These are phyloP conservation scores for Naegleria fowleri DNA, from an alignment of 208 protist genomes.

Conservation along the genomic window DNA sequence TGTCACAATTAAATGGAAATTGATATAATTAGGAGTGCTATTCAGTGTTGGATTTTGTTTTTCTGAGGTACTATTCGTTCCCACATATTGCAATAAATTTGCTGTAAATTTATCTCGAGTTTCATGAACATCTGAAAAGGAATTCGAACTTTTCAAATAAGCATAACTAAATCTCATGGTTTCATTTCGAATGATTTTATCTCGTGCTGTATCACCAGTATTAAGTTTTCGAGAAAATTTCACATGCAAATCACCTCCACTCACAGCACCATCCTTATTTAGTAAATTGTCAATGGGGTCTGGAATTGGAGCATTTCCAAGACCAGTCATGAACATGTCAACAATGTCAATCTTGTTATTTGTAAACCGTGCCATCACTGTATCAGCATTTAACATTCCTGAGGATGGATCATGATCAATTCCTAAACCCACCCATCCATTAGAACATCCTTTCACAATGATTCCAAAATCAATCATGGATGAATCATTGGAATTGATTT, in stretches of 20 bases:
- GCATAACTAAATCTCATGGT: not conserved
- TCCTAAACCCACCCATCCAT: not conserved
- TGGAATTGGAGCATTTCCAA: not conserved
- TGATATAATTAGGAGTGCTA: not conserved
- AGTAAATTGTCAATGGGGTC: not conserved
- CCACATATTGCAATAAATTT: not conserved
- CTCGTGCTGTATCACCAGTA: not conserved
- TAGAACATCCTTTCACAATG: not conserved
- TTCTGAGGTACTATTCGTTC: not conserved
- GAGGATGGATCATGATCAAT: not conserved
- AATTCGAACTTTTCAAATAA: not conserved
- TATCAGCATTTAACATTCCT: not conserved
- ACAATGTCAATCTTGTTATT: not conserved
- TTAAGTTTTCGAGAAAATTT: not conserved
- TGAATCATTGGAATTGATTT: not conserved
- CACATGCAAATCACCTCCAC: not conserved
- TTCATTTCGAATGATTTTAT: conserved; percentile 3
- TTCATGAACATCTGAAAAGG: not conserved
- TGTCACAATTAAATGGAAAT: conserved; percentile 3
- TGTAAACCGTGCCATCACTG: not conserved
- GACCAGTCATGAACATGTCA: not conserved
- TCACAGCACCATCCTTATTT: not conserved
- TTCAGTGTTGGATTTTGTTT: not conserved
- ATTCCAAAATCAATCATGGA: not conserved
- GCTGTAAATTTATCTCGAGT: not conserved